Evolutionary conservation across 1,284 basidiomycete genomes (phyloP).

Genomic region (Ganoderma meredithae): DNA sequence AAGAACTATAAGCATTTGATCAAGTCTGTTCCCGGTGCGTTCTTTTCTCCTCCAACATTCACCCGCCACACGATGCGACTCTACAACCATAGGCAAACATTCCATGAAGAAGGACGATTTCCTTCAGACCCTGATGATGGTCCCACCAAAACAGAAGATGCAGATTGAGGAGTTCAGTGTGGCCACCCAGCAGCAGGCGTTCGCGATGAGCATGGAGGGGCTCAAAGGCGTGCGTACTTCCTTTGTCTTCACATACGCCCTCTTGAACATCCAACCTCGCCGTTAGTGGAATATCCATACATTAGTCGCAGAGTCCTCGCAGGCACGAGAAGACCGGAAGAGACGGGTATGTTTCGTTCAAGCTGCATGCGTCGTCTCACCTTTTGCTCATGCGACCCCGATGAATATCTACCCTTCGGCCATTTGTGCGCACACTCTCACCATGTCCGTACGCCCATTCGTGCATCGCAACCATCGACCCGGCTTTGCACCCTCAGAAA

Average conservation of each 20-base stretch:
- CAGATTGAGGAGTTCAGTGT: conserved; percentile 70
- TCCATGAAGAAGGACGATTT: conserved; percentile 85
- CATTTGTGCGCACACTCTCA: conserved; percentile 24
- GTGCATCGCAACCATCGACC: neutral
- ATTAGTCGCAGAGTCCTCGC: conserved; percentile 72
- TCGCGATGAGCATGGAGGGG: conserved; percentile 74
- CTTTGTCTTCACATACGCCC: conserved; percentile 26
- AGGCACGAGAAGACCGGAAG: conserved; percentile 81
- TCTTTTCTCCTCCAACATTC: conserved; percentile 15
- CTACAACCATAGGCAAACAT: conserved; percentile 64
- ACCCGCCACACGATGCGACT: conserved; percentile 17
- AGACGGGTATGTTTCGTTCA: conserved; percentile 63
- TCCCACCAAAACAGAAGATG: conserved; percentile 75
- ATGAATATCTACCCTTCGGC: conserved; percentile 17
- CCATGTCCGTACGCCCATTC: neutral
- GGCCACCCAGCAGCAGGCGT: conserved; percentile 74
- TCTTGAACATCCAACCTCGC: conserved; percentile 31
- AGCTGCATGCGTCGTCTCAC: neutral
- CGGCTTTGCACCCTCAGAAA: conserved; percentile 54
- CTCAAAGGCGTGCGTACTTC: conserved; percentile 72
- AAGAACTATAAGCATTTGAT: conserved; percentile 84
- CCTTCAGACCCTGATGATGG: conserved; percentile 66
- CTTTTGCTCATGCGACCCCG: neutral
- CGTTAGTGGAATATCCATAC: conserved; percentile 72
- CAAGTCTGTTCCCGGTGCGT: conserved; percentile 76